phyloP scores from a whole-genome alignment of 2,329 filamentous ascomycete genomes.

The Colletotrichum sp. region DNA sequence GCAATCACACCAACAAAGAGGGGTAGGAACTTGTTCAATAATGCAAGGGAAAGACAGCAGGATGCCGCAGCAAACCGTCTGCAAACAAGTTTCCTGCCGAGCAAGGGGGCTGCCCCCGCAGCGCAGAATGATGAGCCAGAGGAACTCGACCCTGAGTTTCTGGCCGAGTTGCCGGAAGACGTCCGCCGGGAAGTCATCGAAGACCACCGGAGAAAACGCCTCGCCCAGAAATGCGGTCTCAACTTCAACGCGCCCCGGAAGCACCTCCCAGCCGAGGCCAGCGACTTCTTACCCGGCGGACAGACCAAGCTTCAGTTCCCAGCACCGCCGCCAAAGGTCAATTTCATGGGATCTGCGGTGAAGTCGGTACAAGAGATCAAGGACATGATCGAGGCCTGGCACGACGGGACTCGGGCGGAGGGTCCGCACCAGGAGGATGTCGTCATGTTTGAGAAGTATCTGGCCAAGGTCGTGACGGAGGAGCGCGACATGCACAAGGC shows the following conservation, averaged over 20 bases:
- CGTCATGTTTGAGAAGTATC: constrained; percentile 73
- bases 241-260: constrained; percentile 43
- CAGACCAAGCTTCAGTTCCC: constrained; percentile 54
- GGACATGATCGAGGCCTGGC: constrained; percentile 78
- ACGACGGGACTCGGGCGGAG: constrained; percentile 70
- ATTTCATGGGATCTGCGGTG: constrained; percentile 49
- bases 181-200: constrained; percentile 79
- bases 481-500: constrained; percentile 83
- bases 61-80: constrained; percentile 65
- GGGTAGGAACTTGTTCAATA: constrained; percentile 48
- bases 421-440: constrained; percentile 84
- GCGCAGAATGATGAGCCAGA: constrained; percentile 40
- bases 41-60: constrained; percentile 55
- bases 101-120: constrained; percentile 34
- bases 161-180: constrained; percentile 83
- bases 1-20: constrained; percentile 71
- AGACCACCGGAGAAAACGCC: constrained; percentile 70
- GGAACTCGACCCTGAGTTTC: constrained; percentile 72
- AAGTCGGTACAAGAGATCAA: constrained; percentile 66
- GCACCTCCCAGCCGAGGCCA: constrained; percentile 21
- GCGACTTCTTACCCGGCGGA: constrained; percentile 29
- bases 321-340: constrained; percentile 46
- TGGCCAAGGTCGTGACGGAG: constrained; percentile 73
- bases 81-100: constrained; percentile 75
- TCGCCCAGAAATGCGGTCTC: constrained; percentile 62